A percentile compares a stretch with the other conserved stretches of the same genome.
Conservation (phyloP, 768 basidiomycete species). For the Leccinum uliginosum region DNA sequence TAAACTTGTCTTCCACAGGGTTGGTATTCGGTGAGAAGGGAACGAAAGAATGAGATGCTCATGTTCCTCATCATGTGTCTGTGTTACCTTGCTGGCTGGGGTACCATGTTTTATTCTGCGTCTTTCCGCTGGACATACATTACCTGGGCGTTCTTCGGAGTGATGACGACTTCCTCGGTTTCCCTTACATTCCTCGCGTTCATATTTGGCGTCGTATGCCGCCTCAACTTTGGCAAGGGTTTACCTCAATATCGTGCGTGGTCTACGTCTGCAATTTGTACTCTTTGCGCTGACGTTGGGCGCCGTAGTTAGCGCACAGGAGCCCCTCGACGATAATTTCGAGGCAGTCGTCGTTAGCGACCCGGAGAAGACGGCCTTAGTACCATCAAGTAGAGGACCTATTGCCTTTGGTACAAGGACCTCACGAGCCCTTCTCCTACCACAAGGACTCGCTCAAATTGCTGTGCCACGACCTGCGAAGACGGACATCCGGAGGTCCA, state of each 20-base stretch:
- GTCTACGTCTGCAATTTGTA: background rate
- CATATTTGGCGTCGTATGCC: slow-evolving; percentile 61
- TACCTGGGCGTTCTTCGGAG: slow-evolving; percentile 70
- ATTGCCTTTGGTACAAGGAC: slow-evolving; percentile 33
- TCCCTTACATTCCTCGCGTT: slow-evolving; percentile 51
- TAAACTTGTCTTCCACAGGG: slow-evolving; percentile 39
- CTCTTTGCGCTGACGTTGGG: background rate
- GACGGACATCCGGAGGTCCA: background rate
- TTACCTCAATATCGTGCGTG: slow-evolving; percentile 60
- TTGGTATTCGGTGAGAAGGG: slow-evolving; percentile 72
- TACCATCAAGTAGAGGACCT: slow-evolving; percentile 49
- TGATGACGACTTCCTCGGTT: slow-evolving; percentile 57
- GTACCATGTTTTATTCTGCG: slow-evolving; percentile 65
- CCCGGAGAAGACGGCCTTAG: slow-evolving; percentile 61
- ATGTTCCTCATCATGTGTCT: slow-evolving; percentile 59
- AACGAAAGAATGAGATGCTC: slow-evolving; percentile 54
- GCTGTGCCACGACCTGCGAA: slow-evolving; percentile 17
- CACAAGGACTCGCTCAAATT: slow-evolving; percentile 35
- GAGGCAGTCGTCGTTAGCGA: slow-evolving; percentile 30
- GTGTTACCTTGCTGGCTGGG: slow-evolving; percentile 64
- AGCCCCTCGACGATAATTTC: slow-evolving; percentile 46
- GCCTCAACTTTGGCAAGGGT: slow-evolving; percentile 75
- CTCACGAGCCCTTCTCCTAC: slow-evolving; percentile 32
- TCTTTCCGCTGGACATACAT: slow-evolving; percentile 76
- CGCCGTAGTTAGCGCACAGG: slow-evolving; percentile 49